These are phyloP conservation scores for Malassezia nana DNA, from an alignment of 1,284 basidiomycete genomes.

Conservation along the genomic window DNA sequence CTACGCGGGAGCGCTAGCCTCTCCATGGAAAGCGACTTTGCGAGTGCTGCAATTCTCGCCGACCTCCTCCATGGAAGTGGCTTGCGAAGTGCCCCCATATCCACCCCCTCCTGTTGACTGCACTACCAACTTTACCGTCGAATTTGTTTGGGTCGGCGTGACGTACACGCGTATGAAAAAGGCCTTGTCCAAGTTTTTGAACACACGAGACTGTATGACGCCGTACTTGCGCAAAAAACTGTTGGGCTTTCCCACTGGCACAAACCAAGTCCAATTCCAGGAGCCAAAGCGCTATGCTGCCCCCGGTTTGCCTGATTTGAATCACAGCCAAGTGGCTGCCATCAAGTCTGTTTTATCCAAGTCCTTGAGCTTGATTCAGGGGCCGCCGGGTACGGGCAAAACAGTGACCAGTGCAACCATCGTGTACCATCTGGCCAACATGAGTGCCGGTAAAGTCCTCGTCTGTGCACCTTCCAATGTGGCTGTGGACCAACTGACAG, in stretches of 20 bases:
- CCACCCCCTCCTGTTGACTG: constrained; percentile 92
- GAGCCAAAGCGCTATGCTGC: constrained; percentile 96
- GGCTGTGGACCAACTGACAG: constrained; percentile 95
- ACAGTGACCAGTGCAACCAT: constrained; percentile 99
- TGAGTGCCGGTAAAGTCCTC: constrained; percentile 98
- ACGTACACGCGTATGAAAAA: constrained; percentile 98
- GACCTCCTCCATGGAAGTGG: constrained; percentile 98
- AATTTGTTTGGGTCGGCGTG: constrained; percentile 99
- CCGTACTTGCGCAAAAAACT: background rate
- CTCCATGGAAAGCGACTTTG: constrained; percentile 81
- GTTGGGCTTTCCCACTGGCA: background rate
- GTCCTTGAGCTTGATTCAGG: constrained; percentile 86
- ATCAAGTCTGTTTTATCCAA: constrained; percentile 98
- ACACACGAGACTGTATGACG: constrained; percentile 51
- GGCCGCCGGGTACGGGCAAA: constrained; percentile 96
- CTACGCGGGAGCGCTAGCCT: constrained; percentile 73
- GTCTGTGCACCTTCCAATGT: constrained; percentile 99
- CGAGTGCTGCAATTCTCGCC: constrained; percentile 57
- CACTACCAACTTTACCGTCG: constrained; percentile 57
- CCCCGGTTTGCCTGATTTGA: constrained; percentile 91
- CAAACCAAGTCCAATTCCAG: constrained; percentile 50
- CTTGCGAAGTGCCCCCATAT: constrained; percentile 74
- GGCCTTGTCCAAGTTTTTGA: constrained; percentile 98
- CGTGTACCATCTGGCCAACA: constrained; percentile 95
- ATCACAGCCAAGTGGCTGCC: constrained; percentile 97